Base-by-base conservation (phyloP, 2,329 filamentous ascomycete genomes). In the Penicillium hesseltinei region DNA sequence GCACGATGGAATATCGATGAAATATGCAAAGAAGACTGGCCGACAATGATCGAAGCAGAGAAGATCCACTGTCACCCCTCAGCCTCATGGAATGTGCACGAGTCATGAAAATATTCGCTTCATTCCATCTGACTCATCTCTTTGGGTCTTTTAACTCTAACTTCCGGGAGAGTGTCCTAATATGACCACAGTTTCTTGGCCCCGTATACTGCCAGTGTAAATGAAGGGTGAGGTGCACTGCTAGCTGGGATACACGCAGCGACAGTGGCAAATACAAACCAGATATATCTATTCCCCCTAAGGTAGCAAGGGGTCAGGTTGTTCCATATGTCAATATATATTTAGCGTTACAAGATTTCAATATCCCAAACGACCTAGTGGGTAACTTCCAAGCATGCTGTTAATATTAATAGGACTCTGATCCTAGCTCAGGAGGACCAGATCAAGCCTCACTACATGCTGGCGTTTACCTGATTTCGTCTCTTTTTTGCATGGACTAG, bases 121-220 rank as follows among this genome's bases (percentile, higher is more conserved):
- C 8, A 3, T 46, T 23, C 29, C 7, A 10, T 21, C 27, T 33
- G 44, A 21, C 11, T 33, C n/a, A 15, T 21, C 11, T 21, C n/a
- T 5, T 21, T 21, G 3, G 4, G 29, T 31, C 10, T n/a, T 1
- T 9, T 25, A 11, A 15, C 3, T 10, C 5, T 10, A 10, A 19
- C 1, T n/a, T 25, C 17, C 1, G 11, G 19, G 2, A 9, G 6
- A 9, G 7, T 46, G 7, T 46, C 11, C 6, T 55, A 50, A 38
- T 17, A 61, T 60, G 51, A 35, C 61, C 11, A 63, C 63, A 9
- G 63, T 78, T 19, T 62, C 78, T 7, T 69, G 78, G 68, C 72
- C 17, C 75, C 0, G 75, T 77, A 8, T 75, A 75, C 1, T 79
- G 74, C 11, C 29, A 31, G 10, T 31, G 31, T 21, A 25, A 11